Percentiles rank a stretch among this genome's conserved stretches.
Conservation (phyloP, 805 yeast genomes). For the Yarrowia sp. region DNA sequence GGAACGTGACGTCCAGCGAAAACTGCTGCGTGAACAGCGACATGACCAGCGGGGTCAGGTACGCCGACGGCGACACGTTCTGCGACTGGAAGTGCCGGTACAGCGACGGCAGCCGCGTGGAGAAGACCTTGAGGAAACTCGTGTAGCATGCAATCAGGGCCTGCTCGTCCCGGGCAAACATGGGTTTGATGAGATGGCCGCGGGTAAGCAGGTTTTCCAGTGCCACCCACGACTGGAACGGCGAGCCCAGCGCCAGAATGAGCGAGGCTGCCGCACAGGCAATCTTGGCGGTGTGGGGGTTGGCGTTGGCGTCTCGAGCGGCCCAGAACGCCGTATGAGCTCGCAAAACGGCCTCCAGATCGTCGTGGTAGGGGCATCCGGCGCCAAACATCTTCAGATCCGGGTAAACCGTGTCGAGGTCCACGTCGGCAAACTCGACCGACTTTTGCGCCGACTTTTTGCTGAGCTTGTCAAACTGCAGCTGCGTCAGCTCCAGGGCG, state of each 20-base stretch:
- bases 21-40: constrained; percentile 57
- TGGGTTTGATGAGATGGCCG: constrained; percentile 49
- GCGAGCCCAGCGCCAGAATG: constrained; percentile 51
- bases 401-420: constrained; percentile 54
- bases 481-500: constrained; percentile 57
- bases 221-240: constrained; percentile 52
- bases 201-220: constrained; percentile 52
- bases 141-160: constrained; percentile 52
- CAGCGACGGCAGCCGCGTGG: constrained; percentile 55
- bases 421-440: constrained; percentile 45
- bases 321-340: constrained; percentile 48
- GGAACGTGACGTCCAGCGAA: constrained; percentile 56
- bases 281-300: constrained; percentile 52
- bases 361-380: constrained; percentile 49
- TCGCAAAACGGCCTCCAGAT: constrained; percentile 50
- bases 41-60: constrained; percentile 54
- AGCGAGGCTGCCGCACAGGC: constrained; percentile 54
- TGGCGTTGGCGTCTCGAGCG: constrained; percentile 42
- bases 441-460: constrained; percentile 43
- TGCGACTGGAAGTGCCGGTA: constrained; percentile 58
- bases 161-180: constrained; percentile 49
- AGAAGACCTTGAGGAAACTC: constrained; percentile 59
- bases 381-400: constrained; percentile 52
- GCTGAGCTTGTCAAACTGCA: constrained; percentile 55
- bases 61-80: constrained; percentile 54